A percentile compares a stretch with the other conserved stretches of the same genome.
phyloP scores from a whole-genome alignment of 768 basidiomycete genomes.

The Terana coerulea region DNA sequence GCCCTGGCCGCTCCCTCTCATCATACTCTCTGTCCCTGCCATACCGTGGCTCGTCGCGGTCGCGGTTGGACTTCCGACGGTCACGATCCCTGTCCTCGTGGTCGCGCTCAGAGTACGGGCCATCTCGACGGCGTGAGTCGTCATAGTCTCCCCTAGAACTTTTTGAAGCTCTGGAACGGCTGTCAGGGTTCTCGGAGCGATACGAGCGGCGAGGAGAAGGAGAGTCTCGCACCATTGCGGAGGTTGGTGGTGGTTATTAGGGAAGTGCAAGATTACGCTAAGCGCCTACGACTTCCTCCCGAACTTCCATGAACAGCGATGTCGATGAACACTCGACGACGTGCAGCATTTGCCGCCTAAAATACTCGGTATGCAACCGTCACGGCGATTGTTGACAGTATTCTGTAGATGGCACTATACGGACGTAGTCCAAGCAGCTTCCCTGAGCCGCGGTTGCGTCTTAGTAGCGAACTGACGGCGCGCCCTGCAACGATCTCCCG shows the following conservation, averaged over 20 bases:
- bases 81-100: neutral
- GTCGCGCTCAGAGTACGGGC: slow-evolving; percentile 4
- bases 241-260: neutral
- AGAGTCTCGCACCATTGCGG: slow-evolving; percentile 10
- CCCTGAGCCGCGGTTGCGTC: too few relatives aligned
- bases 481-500: too few relatives aligned
- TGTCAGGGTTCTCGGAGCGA: slow-evolving; percentile 11
- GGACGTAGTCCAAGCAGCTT: too few relatives aligned
- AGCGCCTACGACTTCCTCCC: too few relatives aligned
- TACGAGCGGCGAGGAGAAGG: slow-evolving; percentile 11
- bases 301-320: too few relatives aligned
- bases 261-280: neutral
- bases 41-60: slow-evolving; percentile 1
- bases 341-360: too few relatives aligned
- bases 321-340: too few relatives aligned
- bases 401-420: too few relatives aligned
- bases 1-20: neutral
- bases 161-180: neutral
- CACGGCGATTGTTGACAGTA: too few relatives aligned
- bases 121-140: slow-evolving; percentile 1
- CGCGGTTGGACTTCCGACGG: slow-evolving; percentile 7
- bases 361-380: too few relatives aligned
- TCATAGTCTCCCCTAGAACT: neutral
- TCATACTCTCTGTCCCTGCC: slow-evolving; percentile 3
- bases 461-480: too few relatives aligned